phyloP scores from a whole-genome alignment of 768 basidiomycete genomes.

The Hygrophoropsis aurantiaca region DNA sequence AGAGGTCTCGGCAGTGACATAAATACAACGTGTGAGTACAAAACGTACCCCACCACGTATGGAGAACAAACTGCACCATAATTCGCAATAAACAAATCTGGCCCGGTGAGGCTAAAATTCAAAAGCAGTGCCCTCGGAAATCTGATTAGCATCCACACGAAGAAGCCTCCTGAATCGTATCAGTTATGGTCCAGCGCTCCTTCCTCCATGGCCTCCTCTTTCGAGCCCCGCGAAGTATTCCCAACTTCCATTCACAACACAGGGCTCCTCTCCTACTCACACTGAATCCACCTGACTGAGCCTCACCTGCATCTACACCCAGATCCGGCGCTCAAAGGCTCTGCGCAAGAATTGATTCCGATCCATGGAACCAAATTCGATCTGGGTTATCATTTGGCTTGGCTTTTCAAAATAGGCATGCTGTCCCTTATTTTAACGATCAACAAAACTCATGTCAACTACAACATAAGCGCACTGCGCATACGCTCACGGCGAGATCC shows the following conservation, averaged over 20 bases:
- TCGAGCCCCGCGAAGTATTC: slow-evolving; percentile 24
- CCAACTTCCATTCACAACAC: too few relatives aligned
- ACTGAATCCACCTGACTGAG: too few relatives aligned
- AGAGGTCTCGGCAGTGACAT: slow-evolving; percentile 34
- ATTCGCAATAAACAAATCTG: too few relatives aligned
- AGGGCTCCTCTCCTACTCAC: too few relatives aligned
- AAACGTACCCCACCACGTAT: slow-evolving; percentile 7
- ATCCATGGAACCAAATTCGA: too few relatives aligned
- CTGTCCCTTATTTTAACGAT: slow-evolving; percentile 5
- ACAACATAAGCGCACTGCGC: slow-evolving; percentile 12
- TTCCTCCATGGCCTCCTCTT: slow-evolving; percentile 4
- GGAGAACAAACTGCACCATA: too few relatives aligned
- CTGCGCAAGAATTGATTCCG: too few relatives aligned
- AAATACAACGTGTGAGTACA: slow-evolving; percentile 35
- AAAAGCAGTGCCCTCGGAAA: slow-evolving; percentile 37
- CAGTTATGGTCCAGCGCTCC: slow-evolving; percentile 16
- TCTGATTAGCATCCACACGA: slow-evolving; percentile 31
- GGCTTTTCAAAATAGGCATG: slow-evolving; percentile 7
- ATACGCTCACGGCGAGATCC: slow-evolving; percentile 2
- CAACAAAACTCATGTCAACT: slow-evolving; percentile 15
- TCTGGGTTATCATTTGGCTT: slow-evolving; percentile 4
- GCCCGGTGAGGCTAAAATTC: slow-evolving; percentile 31
- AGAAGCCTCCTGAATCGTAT: slow-evolving; percentile 24
- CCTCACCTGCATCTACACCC: too few relatives aligned
- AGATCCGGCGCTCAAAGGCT: too few relatives aligned